These are phyloP conservation scores for Pichia gijzeniarum DNA, from an alignment of 805 yeast species.

Conservation along the genomic window DNA sequence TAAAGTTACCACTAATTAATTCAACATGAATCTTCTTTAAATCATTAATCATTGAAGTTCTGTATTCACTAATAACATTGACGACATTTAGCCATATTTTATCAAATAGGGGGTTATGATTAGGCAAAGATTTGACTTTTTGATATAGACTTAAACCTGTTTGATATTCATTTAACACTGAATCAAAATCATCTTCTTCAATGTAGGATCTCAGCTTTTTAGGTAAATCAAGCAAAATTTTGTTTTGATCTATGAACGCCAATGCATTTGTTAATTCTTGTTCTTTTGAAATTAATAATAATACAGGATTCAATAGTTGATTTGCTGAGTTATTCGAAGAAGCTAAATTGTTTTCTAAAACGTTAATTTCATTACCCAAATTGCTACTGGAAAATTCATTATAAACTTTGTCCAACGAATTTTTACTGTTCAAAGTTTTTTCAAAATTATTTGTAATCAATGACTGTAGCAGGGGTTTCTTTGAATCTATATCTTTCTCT, in stretches of 20 bases:
- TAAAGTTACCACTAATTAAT: slow-evolving; percentile 20
- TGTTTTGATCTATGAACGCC: slow-evolving; percentile 45
- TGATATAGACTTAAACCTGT: slow-evolving; percentile 33
- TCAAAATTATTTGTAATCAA: slow-evolving; percentile 56
- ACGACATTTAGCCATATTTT: slow-evolving; percentile 55
- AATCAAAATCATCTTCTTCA: slow-evolving; percentile 47
- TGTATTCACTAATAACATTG: slow-evolving; percentile 46
- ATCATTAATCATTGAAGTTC: slow-evolving; percentile 45
- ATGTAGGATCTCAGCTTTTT: slow-evolving; percentile 38
- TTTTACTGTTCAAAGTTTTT: slow-evolving; percentile 58
- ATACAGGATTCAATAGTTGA: slow-evolving; percentile 51
- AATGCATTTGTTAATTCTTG: slow-evolving; percentile 44
- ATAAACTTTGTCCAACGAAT: slow-evolving; percentile 55
- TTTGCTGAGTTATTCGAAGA: slow-evolving; percentile 46
- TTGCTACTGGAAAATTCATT: slow-evolving; percentile 38
- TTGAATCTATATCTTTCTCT: slow-evolving; percentile 42
- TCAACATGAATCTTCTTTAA: slow-evolving; percentile 33
- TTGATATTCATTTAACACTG: slow-evolving; percentile 50
- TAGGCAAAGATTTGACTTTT: slow-evolving; percentile 8
- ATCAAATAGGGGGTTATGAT: slow-evolving; percentile 32
- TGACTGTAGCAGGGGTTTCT: slow-evolving; percentile 42
- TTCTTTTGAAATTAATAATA: slow-evolving; percentile 44
- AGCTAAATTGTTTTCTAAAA: slow-evolving; percentile 34
- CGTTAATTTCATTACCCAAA: slow-evolving; percentile 16
- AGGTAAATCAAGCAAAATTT: slow-evolving; percentile 53